Evolutionary conservation across 2,329 filamentous ascomycete genomes (phyloP), one percentile per base, ranked within the genome.

Genomic region (Claviceps humidiphila): DNA sequence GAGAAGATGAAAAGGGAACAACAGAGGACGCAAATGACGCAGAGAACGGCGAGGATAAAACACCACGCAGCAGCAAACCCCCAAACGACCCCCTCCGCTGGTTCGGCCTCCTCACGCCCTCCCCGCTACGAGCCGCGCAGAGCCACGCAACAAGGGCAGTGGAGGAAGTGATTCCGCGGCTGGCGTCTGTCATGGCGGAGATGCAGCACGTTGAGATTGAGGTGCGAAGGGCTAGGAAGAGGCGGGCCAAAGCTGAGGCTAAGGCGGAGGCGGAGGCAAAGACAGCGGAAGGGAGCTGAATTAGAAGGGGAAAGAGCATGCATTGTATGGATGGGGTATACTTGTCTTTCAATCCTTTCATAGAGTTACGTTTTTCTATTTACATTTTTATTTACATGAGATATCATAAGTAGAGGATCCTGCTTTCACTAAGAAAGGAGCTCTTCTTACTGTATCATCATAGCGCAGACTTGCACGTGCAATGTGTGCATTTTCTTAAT

Each of bases 201-300:
- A 81, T 91, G 76, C 71, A 73, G 14, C 67, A 68, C n/a, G 63
- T 87, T 5, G 85, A 89, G 68, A 80, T 83, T 50, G 77, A 85
- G 58, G 81, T 91, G 51, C 74, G 84, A 40, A 71, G 84, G 53
- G 77, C 75, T 39, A 69, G 74, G 53, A 81, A 82, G 68, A 74
- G 64, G 66, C 68, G 75, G 39, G 71, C 72, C 26, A 80, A 78
- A 63, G 69, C 68, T 1, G 69, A 69, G 55, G 65, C 30, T 4
- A 34, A 14, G 16, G 37, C 17, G 0, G 17, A 7, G 8, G 20
- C 3, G 5, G n/a, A 38, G 4, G 39, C 16, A 41, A 20, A 11
- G 43, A 14, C 13, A 42, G 24, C 11, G 8, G 30, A 17, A 16
- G 34, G 34, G 42, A 4, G 41, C 41, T 11, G 17, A 17, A 17